Evolutionary conservation across 1,139 yeast species (phyloP), one percentile per base, ranked within the genome.

Genomic region (Sporopachydermia cereana): DNA sequence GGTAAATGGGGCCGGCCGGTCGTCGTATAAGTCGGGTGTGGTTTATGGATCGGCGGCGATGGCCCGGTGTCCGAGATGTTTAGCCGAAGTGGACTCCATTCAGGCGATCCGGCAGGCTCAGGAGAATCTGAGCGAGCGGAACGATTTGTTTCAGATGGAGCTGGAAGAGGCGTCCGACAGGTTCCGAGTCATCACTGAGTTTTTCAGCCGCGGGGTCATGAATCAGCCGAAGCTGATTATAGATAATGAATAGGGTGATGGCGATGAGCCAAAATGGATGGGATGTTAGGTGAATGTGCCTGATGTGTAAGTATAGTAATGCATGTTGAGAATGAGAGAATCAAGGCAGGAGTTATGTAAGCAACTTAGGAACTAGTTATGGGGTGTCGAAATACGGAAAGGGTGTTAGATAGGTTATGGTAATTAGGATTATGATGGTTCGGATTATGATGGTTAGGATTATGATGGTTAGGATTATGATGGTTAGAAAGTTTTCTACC

Each of bases 131-230:
- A 76, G 79, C 24, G 80, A 78, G 18, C 70, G 84, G 39, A 66
- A 72, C 41, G 89, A 81, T 25, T 57, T 81, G 46, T 82, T 91
- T 55, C 69, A 74, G 47, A 66, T 71, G 42, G 72, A 81, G 1
- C 62, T 89, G 49, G 66, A 69, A 20, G 81, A 76, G 21, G 68
- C 78, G 34, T 74, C 69, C 4, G 88, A 82, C 51, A 72, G 84
- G 55, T 82, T 88, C 58, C 82, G 78, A 56, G 80, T 80, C 2
- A 73, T 89, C 46, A 72, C 84, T 46, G 94, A 85, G 47, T 88
- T 82, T 59, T 72, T 88, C 45, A 95, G 96, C 2, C 75, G 85
- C 49, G 98, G 98, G 1, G 89, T 84, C 0, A 74, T 86, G 78
- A 88, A 79, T 45, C 54, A 55, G 14, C 39, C 39, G 18, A 34